These are phyloP conservation scores for Geotrichum carabidarum DNA, from an alignment of 1,139 yeast species.

Conservation along the genomic window DNA sequence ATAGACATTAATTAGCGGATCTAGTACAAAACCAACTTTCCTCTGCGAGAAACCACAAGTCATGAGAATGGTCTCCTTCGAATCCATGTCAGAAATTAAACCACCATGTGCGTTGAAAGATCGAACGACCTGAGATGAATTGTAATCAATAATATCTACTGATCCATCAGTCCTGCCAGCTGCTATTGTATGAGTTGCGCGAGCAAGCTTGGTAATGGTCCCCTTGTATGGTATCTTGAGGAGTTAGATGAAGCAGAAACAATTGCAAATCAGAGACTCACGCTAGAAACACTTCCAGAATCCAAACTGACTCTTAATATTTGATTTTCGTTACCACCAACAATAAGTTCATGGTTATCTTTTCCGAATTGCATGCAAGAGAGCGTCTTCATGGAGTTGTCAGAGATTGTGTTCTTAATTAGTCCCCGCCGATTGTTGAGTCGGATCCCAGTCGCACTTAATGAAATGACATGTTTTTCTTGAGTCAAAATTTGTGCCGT, in stretches of 20 bases:
- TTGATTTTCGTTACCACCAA: conserved; percentile 45
- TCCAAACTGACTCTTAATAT: conserved; percentile 58
- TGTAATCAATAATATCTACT: conserved; percentile 74
- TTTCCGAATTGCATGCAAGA: conserved; percentile 33
- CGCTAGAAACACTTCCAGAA: conserved; percentile 42
- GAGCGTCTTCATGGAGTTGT: conserved; percentile 31
- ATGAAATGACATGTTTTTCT: conserved; percentile 35
- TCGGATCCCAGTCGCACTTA: conserved; percentile 33
- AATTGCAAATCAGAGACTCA: neutral
- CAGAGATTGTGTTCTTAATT: conserved; percentile 29
- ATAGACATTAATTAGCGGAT: conserved; percentile 77
- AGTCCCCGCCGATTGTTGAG: conserved; percentile 39
- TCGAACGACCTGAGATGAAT: conserved; percentile 50
- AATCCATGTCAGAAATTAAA: conserved; percentile 68
- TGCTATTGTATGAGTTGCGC: conserved; percentile 44
- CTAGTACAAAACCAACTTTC: conserved; percentile 50
- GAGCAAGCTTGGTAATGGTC: conserved; percentile 43
- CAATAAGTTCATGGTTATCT: conserved; percentile 42
- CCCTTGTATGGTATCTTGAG: conserved; percentile 29
- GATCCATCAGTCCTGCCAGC: conserved; percentile 66
- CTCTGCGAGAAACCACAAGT: conserved; percentile 78
- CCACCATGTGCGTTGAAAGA: conserved; percentile 71
- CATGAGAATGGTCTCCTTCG: conserved; percentile 68
- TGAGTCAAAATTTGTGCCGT: conserved; percentile 35
- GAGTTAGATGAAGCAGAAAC: neutral